These are phyloP conservation scores for Pichia inconspicua DNA, from an alignment of 1,139 yeast species.

Conservation along the genomic window DNA sequence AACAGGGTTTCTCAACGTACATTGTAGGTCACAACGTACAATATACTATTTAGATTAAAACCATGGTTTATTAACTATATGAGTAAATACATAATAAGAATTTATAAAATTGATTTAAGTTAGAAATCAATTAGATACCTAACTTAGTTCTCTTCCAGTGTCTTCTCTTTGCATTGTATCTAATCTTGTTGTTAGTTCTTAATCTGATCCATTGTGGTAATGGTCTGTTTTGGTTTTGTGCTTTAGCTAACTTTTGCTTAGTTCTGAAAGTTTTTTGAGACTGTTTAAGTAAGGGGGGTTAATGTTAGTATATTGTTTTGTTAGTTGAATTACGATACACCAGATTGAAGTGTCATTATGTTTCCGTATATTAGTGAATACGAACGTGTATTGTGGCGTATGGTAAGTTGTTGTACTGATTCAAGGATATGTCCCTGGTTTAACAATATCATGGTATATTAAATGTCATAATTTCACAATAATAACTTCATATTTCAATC, in stretches of 20 bases:
- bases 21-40: no score
- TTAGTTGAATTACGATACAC: no score
- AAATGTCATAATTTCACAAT: no score
- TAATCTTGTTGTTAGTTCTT: conserved; percentile 96
- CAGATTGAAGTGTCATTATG: no score
- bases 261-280: conserved; percentile 95
- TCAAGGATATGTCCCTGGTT: no score
- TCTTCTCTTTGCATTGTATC: conserved; percentile 99
- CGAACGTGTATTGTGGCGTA: no score
- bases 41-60: no score
- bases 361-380: no score
- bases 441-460: no score
- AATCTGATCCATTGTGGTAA: conserved; percentile 99
- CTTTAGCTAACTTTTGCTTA: conserved; percentile 99
- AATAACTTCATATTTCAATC: no score
- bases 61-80: not conserved
- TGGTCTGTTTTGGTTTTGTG: conserved; percentile 99
- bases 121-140: conserved; percentile 59
- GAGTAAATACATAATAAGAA: conserved; percentile 1
- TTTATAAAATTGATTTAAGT: not conserved
- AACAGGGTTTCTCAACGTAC: not conserved
- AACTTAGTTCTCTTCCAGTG: conserved; percentile 99
- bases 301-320: not conserved
- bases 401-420: no score
- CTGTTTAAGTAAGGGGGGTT: conserved; percentile 33